A percentile compares a stretch with the other conserved stretches of the same genome.
Evolutionary conservation across 768 basidiomycete genomes (phyloP).

Genomic region (Pleurotus tuoliensis): DNA sequence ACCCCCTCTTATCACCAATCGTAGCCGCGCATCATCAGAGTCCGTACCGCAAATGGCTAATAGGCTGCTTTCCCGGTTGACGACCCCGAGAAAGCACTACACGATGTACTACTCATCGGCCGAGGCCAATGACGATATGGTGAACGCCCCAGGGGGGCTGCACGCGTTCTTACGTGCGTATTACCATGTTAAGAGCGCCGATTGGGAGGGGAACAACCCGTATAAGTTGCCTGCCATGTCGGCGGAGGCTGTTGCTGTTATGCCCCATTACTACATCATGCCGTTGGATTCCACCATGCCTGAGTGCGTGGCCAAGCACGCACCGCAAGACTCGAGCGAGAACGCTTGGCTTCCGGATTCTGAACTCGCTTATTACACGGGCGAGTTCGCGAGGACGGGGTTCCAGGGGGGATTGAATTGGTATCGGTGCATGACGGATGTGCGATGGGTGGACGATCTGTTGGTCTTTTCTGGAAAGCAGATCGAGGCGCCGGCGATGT

Average conservation of each 20-base stretch:
- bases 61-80: constrained; percentile 31
- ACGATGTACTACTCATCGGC: constrained; percentile 44
- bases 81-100: constrained; percentile 58
- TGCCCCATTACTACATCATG: constrained; percentile 66
- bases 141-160: constrained; percentile 38
- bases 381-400: constrained; percentile 47
- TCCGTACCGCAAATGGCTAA: constrained; percentile 15
- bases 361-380: constrained; percentile 45
- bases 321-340: constrained; percentile 24
- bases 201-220: constrained; percentile 41
- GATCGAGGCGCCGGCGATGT: constrained; percentile 53
- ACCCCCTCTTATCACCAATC: constrained; percentile 24
- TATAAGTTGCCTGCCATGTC: constrained; percentile 31
- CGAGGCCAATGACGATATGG: constrained; percentile 43
- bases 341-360: constrained; percentile 46
- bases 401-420: constrained; percentile 64
- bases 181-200: constrained; percentile 57
- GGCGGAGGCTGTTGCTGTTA: constrained; percentile 28
- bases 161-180: constrained; percentile 48
- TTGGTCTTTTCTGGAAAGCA: constrained; percentile 40
- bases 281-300: constrained; percentile 50
- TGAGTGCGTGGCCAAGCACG: constrained; percentile 32
- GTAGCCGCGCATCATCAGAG: constrained; percentile 6
- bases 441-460: constrained; percentile 34
- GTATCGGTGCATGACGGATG: constrained; percentile 42